A percentile compares a stretch with the other conserved stretches of the same genome.
phyloP scores from a whole-genome alignment of 768 basidiomycete species.

The Xerocomellus chrysenteron region DNA sequence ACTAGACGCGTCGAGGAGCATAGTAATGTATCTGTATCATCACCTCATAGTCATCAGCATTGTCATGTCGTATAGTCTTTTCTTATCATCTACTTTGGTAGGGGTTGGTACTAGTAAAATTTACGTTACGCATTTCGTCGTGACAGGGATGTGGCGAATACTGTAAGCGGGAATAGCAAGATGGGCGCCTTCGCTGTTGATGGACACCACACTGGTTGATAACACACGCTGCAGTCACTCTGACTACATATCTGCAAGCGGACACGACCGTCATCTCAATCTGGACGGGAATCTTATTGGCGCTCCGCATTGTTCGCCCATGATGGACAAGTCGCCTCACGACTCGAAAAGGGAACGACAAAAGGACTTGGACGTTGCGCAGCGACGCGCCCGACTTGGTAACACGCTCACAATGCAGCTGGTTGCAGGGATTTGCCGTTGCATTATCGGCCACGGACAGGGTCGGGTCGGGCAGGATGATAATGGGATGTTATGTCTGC shows the following conservation, averaged over 20 bases:
- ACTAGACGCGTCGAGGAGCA: constrained; percentile 44
- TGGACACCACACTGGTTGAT: neutral
- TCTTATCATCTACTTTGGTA: constrained; percentile 19
- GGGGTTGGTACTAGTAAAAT: constrained; percentile 24
- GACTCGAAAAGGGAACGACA: neutral
- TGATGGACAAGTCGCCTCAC: neutral
- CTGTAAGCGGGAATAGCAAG: neutral
- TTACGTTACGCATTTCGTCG: constrained; percentile 1
- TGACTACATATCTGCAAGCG: neutral
- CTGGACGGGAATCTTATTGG: constrained; percentile 5
- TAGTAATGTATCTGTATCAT: constrained; percentile 28
- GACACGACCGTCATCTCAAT: neutral
- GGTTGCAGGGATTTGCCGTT: neutral
- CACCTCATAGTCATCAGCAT: constrained; percentile 25
- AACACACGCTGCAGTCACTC: neutral
- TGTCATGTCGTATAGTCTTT: constrained; percentile 19
- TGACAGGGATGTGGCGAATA: neutral
- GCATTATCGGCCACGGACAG: neutral
- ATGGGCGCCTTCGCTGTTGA: neutral
- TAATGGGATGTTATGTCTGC: too few species aligned
- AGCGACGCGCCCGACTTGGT: neutral
- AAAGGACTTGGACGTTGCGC: neutral
- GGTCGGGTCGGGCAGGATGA: too few species aligned
- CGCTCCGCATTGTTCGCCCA: constrained; percentile 28
- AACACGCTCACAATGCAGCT: neutral